Conservation (phyloP, 768 basidiomycete species). For the Chalciporus sphaerocephalus region DNA sequence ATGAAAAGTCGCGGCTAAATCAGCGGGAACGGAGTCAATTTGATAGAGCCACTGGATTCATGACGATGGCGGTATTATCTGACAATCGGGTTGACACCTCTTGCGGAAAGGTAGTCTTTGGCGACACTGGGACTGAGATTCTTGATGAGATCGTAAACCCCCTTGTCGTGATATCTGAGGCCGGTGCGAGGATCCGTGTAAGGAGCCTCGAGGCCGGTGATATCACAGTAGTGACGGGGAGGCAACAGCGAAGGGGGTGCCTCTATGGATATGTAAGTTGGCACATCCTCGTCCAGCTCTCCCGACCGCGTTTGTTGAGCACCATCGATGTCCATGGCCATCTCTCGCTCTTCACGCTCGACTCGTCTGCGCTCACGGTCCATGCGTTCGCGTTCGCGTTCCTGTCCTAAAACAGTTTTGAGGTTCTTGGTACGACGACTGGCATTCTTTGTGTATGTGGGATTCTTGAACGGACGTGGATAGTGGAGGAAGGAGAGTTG, state of each 20-base stretch:
- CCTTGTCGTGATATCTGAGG: conserved; percentile 80
- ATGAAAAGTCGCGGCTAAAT: too few relatives aligned
- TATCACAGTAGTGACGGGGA: conserved; percentile 76
- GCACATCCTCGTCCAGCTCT: conserved; percentile 51
- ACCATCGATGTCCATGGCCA: conserved; percentile 55
- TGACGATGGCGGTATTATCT: conserved; percentile 25
- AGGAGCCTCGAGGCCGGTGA: conserved; percentile 80
- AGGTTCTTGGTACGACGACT: conserved; percentile 75
- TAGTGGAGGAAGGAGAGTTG: conserved; percentile 67
- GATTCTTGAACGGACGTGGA: conserved; percentile 77
- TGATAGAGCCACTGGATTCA: too few relatives aligned
- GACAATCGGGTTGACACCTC: conserved; percentile 48
- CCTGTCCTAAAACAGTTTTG: conserved; percentile 73
- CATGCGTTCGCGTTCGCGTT: conserved; percentile 69
- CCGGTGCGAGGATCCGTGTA: conserved; percentile 82
- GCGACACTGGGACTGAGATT: conserved; percentile 63
- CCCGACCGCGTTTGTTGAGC: conserved; percentile 20
- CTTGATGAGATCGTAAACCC: conserved; percentile 79
- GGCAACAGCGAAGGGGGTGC: conserved; percentile 80
- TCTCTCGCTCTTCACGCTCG: conserved; percentile 41
- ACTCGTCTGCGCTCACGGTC: conserved; percentile 57
- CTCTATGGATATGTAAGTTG: conserved; percentile 77
- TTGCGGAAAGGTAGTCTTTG: conserved; percentile 68
- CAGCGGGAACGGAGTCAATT: too few relatives aligned
- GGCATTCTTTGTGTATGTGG: conserved; percentile 61